Percentiles rank a stretch among this genome's conserved stretches.
These are phyloP conservation scores for Lachancea meyersii DNA, from an alignment of 805 yeast species.

Conservation along the genomic window DNA sequence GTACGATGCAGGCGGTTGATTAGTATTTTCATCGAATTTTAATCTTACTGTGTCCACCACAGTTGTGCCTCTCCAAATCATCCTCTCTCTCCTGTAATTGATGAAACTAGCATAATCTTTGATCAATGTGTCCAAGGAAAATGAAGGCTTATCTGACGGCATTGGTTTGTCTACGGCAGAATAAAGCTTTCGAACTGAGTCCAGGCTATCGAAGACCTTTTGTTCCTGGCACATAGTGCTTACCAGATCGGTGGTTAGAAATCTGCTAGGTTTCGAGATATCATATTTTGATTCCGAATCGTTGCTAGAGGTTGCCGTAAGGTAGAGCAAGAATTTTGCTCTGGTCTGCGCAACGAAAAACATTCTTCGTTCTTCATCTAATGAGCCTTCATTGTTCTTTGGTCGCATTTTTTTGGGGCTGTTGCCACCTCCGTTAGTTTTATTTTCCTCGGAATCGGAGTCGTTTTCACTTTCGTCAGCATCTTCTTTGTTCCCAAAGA, in stretches of 20 bases:
- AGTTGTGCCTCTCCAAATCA: slow-evolving; percentile 27
- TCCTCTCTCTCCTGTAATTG: slow-evolving; percentile 23
- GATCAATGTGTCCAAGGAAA: slow-evolving; percentile 22
- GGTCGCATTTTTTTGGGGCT: slow-evolving; percentile 11
- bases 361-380: slow-evolving; percentile 77
- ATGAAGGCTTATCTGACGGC: slow-evolving; percentile 4
- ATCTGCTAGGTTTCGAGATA: slow-evolving; percentile 27
- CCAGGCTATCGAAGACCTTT: slow-evolving; percentile 19
- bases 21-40: slow-evolving; percentile 17
- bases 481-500: slow-evolving; percentile 37
- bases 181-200: slow-evolving; percentile 22
- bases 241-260: slow-evolving; percentile 25
- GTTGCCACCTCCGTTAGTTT: slow-evolving; percentile 8
- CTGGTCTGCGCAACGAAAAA: slow-evolving; percentile 87
- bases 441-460: slow-evolving; percentile 7
- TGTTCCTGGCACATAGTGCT: slow-evolving; percentile 27
- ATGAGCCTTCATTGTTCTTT: slow-evolving; percentile 16
- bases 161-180: slow-evolving; percentile 14
- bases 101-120: slow-evolving; percentile 27
- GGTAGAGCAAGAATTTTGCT: slow-evolving; percentile 54
- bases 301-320: slow-evolving; percentile 29
- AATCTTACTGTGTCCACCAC: slow-evolving; percentile 18
- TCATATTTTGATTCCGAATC: slow-evolving; percentile 15
- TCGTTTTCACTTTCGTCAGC: slow-evolving; percentile 19
- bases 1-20: slow-evolving; percentile 4